Evolutionary conservation across 2,329 filamentous ascomycete species (phyloP).

Genomic region (Aspergillus sp.): DNA sequence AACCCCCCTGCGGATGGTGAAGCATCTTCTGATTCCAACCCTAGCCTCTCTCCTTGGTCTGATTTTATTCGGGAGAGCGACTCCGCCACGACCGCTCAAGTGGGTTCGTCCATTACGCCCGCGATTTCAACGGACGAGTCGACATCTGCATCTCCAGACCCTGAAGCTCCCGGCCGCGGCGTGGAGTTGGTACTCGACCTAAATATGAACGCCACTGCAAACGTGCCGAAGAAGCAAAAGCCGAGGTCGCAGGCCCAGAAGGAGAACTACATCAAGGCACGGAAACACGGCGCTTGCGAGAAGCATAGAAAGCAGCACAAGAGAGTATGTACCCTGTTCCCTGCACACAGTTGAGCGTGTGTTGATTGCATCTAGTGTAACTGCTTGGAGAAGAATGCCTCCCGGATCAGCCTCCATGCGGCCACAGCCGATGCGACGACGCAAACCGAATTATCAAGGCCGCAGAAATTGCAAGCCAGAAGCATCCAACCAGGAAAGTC

Average conservation of each 20-base stretch:
- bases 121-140: constrained; percentile 7
- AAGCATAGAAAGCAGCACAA: constrained; percentile 38
- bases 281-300: constrained; percentile 34
- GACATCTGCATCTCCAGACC: constrained; percentile 8
- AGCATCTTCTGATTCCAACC: constrained; percentile 19
- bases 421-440: constrained; percentile 7
- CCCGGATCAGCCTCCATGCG: constrained; percentile 10
- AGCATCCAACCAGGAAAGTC: no score
- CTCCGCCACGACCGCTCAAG: constrained; percentile 15
- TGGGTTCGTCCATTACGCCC: constrained; percentile 14
- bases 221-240: constrained; percentile 34
- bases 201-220: constrained; percentile 35
- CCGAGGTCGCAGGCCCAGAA: constrained; percentile 33
- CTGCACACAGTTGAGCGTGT: not conserved
- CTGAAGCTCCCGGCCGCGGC: constrained; percentile 12
- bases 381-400: constrained; percentile 28
- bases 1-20: constrained; percentile 20
- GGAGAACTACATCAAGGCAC: constrained; percentile 35
- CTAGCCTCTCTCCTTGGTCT: constrained; percentile 22
- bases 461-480: not conserved
- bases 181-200: constrained; percentile 34
- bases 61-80: constrained; percentile 18
- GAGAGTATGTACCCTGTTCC: constrained; percentile 19
- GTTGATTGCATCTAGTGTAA: constrained; percentile 26
- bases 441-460: not conserved